A percentile compares a stretch with the other conserved stretches of the same genome.
Evolutionary conservation across 805 yeast genomes (phyloP).

Genomic region (Tetrapisispora iriomotensis): DNA sequence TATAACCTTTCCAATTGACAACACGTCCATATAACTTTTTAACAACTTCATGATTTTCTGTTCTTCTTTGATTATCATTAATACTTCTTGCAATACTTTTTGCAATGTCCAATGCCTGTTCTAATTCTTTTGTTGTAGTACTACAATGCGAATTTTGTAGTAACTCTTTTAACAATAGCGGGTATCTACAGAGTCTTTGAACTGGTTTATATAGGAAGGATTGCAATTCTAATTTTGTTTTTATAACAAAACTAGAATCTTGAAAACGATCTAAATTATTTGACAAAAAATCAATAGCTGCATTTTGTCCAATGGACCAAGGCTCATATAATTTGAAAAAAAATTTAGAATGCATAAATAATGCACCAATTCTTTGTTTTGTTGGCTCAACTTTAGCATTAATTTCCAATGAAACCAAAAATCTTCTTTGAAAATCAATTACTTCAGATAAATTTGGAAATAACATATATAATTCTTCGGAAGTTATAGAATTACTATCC

Average conservation of each 20-base stretch:
- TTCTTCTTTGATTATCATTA: conserved; percentile 86
- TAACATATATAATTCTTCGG: conserved; percentile 68
- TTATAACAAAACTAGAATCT: conserved; percentile 54
- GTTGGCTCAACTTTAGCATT: conserved; percentile 65
- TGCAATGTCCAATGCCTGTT: conserved; percentile 60
- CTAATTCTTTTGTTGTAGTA: conserved; percentile 42
- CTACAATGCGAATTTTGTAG: conserved; percentile 27
- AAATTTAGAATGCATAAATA: conserved; percentile 75
- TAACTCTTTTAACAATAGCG: conserved; percentile 67
- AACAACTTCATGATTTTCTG: conserved; percentile 71
- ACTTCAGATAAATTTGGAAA: conserved; percentile 80
- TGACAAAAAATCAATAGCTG: conserved; percentile 73
- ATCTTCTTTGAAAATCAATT: conserved; percentile 85
- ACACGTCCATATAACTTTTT: conserved; percentile 66
- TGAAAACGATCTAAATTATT: conserved; percentile 37
- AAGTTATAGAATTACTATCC: conserved; percentile 55
- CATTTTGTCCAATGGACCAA: conserved; percentile 84
- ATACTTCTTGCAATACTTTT: conserved; percentile 79
- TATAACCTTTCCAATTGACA: conserved; percentile 87
- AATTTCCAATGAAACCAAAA: conserved; percentile 80
- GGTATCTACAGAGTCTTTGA: conserved; percentile 93
- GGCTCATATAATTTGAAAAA: conserved; percentile 87
- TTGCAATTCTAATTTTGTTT: conserved; percentile 81
- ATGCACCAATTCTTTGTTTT: conserved; percentile 79
- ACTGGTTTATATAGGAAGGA: conserved; percentile 87